Evolutionary conservation across 306 rosid species (phyloP).

Genomic region (Begonia masoniana): DNA sequence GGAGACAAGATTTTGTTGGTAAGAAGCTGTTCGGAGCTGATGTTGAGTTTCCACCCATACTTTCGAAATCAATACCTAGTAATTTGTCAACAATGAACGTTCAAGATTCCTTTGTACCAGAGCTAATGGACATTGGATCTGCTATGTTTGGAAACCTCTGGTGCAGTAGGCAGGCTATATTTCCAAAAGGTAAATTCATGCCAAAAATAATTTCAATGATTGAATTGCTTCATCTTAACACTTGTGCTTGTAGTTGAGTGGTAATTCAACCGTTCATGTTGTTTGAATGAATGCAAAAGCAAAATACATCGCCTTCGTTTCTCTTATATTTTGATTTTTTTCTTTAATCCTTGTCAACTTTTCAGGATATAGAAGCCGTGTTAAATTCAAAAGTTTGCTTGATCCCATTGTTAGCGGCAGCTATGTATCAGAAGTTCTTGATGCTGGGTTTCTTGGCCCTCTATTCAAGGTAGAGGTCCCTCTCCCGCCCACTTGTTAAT

Average conservation of each 20-base stretch:
- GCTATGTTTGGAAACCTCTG: constrained; percentile 61
- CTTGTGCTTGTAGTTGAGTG: no score
- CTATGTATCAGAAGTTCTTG: constrained; percentile 73
- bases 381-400: constrained; percentile 41
- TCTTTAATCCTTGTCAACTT: constrained; percentile 10
- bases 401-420: constrained; percentile 45
- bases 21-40: constrained; percentile 43
- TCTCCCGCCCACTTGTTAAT: constrained; percentile 1
- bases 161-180: constrained; percentile 56
- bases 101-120: constrained; percentile 4
- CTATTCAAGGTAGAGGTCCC: constrained; percentile 58
- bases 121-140: constrained; percentile 49
- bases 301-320: no score
- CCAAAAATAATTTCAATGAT: no score
- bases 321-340: no score
- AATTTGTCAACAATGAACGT: no score
- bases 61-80: constrained; percentile 8
- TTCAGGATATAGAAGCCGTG: constrained; percentile 79
- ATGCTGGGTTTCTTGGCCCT: constrained; percentile 87
- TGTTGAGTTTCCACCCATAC: constrained; percentile 8
- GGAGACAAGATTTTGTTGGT: constrained; percentile 10
- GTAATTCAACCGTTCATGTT: no score
- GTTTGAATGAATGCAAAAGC: constrained; percentile 3
- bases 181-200: constrained; percentile 56
- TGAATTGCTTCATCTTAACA: no score